These are phyloP conservation scores for Phycomyces nitens DNA, from an alignment of 192 early-diverging fungal genomes.

Conservation along the genomic window DNA sequence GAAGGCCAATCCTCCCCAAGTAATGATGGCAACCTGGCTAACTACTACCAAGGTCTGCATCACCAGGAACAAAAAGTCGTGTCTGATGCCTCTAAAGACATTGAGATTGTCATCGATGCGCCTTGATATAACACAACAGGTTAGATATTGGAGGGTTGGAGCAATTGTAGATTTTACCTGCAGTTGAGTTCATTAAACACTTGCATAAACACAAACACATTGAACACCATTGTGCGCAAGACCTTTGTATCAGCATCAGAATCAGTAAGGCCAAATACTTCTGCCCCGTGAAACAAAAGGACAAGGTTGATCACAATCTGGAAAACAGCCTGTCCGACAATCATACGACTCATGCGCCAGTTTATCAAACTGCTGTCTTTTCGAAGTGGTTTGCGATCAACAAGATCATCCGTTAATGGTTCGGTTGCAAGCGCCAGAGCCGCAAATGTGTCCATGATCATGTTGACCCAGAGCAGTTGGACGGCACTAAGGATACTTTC, in stretches of 20 bases:
- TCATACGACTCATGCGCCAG: constrained; percentile 89
- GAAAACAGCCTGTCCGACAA: constrained; percentile 86
- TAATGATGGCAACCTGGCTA: constrained; percentile 78
- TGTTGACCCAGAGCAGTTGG: constrained; percentile 92
- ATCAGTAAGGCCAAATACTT: constrained; percentile 55
- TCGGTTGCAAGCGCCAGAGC: constrained; percentile 92
- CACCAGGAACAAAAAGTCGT: constrained; percentile 75
- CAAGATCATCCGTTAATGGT: constrained; percentile 77
- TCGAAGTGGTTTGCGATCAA: constrained; percentile 74
- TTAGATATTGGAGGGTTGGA: not conserved
- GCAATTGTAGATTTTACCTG: constrained; percentile 26
- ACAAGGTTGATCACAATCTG: constrained; percentile 77
- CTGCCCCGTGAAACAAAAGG: constrained; percentile 53
- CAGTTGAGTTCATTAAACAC: constrained; percentile 96
- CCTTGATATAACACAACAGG: constrained; percentile 51
- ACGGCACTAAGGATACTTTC: constrained; percentile 82
- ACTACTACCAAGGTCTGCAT: constrained; percentile 69
- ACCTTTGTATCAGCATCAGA: constrained; percentile 35
- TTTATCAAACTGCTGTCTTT: constrained; percentile 78
- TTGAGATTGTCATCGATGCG: constrained; percentile 78
- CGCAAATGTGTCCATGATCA: constrained; percentile 94
- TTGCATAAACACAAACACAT: constrained; percentile 91
- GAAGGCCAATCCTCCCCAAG: constrained; percentile 85
- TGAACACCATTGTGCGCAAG: constrained; percentile 85
- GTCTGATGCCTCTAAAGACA: constrained; percentile 76